These are phyloP conservation scores for Diaporthe citriasiana DNA, from an alignment of 2,329 filamentous ascomycete genomes.

Conservation along the genomic window DNA sequence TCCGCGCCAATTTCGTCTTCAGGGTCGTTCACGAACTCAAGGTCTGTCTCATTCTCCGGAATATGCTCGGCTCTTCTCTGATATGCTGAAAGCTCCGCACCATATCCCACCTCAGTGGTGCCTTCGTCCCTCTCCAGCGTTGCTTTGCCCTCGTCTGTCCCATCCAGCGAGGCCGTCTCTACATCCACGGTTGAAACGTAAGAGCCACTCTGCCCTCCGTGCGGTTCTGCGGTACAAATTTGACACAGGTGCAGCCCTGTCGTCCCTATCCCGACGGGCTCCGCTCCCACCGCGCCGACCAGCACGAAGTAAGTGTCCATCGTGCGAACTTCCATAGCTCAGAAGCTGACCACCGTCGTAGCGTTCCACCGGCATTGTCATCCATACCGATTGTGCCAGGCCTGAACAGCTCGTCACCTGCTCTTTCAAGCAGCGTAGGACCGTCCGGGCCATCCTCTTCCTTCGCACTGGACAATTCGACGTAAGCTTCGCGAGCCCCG, in stretches of 20 bases:
- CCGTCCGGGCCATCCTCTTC: conserved; percentile 4
- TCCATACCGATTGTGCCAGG: not conserved
- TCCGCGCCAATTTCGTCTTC: conserved; percentile 6
- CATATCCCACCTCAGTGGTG: not conserved
- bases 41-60: conserved; percentile 7
- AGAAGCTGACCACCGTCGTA: conserved; percentile 3
- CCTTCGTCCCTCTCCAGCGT: not conserved
- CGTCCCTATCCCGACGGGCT: conserved; percentile 32
- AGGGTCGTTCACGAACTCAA: conserved; percentile 24
- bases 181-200: conserved; percentile 33
- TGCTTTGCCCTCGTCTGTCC: not conserved
- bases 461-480: conserved; percentile 19
- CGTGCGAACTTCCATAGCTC: too few relatives aligned
- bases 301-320: conserved; percentile 30
- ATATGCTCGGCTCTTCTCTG: not conserved
- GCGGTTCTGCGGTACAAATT: conserved; percentile 42
- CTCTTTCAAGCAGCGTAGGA: not conserved
- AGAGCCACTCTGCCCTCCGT: conserved; percentile 9
- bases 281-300: not conserved
- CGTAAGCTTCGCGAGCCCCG: not conserved
- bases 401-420: conserved; percentile 8
- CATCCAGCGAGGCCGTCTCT: conserved; percentile 1
- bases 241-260: conserved; percentile 43
- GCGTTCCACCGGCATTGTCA: not conserved
- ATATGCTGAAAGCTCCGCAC: conserved; percentile 13